These are phyloP conservation scores for Pythium scleroteichum DNA, from an alignment of 352 stramenopile species.

Conservation along the genomic window DNA sequence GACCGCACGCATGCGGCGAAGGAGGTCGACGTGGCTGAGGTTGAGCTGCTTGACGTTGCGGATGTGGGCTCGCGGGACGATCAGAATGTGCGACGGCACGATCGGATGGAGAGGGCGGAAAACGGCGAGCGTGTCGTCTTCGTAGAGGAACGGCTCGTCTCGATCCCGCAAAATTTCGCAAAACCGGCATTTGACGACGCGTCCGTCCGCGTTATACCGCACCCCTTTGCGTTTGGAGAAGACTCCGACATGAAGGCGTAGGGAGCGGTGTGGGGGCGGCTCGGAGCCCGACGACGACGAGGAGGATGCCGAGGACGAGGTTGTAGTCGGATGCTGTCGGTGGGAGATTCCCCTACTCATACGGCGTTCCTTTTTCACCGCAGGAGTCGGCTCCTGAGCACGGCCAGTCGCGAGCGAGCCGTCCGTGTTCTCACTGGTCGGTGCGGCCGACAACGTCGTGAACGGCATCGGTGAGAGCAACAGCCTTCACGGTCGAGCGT, in stretches of 20 bases:
- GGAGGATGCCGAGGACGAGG: constrained; percentile 8
- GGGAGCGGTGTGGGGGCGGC: constrained; percentile 7
- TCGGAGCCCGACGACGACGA: constrained; percentile 6
- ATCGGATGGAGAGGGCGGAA: constrained; percentile 77
- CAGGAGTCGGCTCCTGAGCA: constrained; percentile 15
- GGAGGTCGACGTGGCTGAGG: constrained; percentile 43
- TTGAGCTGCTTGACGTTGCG: constrained; percentile 77
- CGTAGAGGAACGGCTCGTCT: constrained; percentile 70
- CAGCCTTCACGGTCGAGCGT: neutral
- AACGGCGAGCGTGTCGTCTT: constrained; percentile 77
- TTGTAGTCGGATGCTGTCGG: constrained; percentile 6
- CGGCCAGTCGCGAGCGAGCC: constrained; percentile 1
- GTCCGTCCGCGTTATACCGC: constrained; percentile 56
- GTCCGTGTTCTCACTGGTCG: neutral
- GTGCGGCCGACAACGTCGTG: neutral
- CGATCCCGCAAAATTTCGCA: constrained; percentile 70
- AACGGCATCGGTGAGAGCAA: constrained; percentile 6
- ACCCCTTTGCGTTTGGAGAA: constrained; percentile 61
- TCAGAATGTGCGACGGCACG: constrained; percentile 71
- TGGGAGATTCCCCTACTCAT: neutral
- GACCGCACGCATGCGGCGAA: constrained; percentile 65
- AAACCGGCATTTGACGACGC: constrained; percentile 71
- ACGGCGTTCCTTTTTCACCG: constrained; percentile 10
- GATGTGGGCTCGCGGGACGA: constrained; percentile 78
- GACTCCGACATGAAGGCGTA: constrained; percentile 24